Conservation (phyloP, 1,284 basidiomycete genomes). For the Anthracocystis setariae region DNA sequence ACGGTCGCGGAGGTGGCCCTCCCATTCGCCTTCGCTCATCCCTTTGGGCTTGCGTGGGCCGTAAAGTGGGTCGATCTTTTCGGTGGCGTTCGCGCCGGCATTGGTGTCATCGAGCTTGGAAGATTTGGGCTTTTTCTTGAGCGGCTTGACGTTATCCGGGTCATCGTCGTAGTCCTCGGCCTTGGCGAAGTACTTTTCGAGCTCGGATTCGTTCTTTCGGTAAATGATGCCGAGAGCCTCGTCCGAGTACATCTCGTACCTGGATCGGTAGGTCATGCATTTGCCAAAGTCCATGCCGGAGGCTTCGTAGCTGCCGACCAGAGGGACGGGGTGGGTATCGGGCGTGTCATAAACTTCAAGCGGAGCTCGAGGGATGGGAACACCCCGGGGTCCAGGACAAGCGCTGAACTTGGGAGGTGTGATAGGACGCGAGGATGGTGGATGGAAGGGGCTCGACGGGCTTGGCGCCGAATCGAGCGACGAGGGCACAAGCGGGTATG, state of each 20-base stretch:
- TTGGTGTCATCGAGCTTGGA: background rate
- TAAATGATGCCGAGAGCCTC: conserved; percentile 67
- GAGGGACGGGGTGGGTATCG: conserved; percentile 59
- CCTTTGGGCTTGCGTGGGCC: conserved; percentile 57
- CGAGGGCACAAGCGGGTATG: conserved; percentile 56
- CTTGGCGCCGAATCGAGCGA: conserved; percentile 19
- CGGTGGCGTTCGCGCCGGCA: conserved; percentile 15
- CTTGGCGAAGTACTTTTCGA: conserved; percentile 42
- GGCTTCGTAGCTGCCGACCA: conserved; percentile 63
- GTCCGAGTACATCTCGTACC: conserved; percentile 67
- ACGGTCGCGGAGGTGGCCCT: conserved; percentile 58
- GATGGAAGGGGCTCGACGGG: conserved; percentile 43
- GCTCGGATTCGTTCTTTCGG: conserved; percentile 58
- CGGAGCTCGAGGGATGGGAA: conserved; percentile 57
- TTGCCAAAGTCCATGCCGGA: conserved; percentile 62
- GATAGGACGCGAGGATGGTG: conserved; percentile 48
- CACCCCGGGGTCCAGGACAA: conserved; percentile 60
- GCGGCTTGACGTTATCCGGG: conserved; percentile 63
- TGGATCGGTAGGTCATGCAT: conserved; percentile 64
- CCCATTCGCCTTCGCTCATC: conserved; percentile 61
- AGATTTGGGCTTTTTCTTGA: conserved; percentile 26
- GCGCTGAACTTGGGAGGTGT: conserved; percentile 54
- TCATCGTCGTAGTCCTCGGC: conserved; percentile 64
- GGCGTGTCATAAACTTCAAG: conserved; percentile 62
- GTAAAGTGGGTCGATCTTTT: conserved; percentile 60